Conservation (phyloP, 345 rosid genomes). For the Brassica cretica region DNA sequence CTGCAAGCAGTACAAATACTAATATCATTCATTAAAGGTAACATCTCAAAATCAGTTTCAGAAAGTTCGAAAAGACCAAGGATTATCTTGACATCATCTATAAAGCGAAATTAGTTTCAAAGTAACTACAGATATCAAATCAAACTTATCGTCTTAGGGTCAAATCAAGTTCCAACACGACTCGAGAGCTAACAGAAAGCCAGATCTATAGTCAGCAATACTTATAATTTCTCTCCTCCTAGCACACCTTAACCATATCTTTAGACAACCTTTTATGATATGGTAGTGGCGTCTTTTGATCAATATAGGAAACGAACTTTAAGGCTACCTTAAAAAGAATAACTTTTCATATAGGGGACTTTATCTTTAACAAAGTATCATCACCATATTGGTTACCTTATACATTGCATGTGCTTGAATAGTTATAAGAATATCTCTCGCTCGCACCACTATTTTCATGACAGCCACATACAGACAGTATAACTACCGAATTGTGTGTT, state of each 20-base stretch:
- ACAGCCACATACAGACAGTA: not conserved
- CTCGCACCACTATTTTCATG: slow-evolving; percentile 4
- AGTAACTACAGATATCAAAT: slow-evolving; percentile 32
- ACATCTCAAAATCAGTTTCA: slow-evolving; percentile 17
- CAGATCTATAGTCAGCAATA: slow-evolving; percentile 17
- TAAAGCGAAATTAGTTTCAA: slow-evolving; percentile 3
- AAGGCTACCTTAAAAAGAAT: slow-evolving; percentile 17
- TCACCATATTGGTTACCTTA: slow-evolving; percentile 27
- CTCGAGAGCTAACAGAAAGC: slow-evolving; percentile 25
- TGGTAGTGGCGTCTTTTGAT: slow-evolving; percentile 26
- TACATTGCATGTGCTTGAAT: slow-evolving; percentile 5
- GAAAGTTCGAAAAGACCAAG: slow-evolving; percentile 3
- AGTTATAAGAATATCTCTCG: not conserved
- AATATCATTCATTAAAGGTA: slow-evolving; percentile 4
- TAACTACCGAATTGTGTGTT: not conserved
- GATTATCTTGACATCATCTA: slow-evolving; percentile 13
- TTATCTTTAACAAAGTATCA: slow-evolving; percentile 32
- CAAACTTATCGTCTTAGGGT: slow-evolving; percentile 24
- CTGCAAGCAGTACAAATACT: not conserved
- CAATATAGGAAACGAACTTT: slow-evolving; percentile 6
- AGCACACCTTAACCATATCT: slow-evolving; percentile 19
- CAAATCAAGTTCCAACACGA: slow-evolving; percentile 34
- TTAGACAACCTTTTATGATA: slow-evolving; percentile 25
- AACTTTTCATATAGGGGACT: slow-evolving; percentile 17
- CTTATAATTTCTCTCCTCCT: not conserved